These are phyloP conservation scores for Deuterostichococcus epilithicus DNA, from an alignment of 139 green algal genomes.

Conservation along the genomic window DNA sequence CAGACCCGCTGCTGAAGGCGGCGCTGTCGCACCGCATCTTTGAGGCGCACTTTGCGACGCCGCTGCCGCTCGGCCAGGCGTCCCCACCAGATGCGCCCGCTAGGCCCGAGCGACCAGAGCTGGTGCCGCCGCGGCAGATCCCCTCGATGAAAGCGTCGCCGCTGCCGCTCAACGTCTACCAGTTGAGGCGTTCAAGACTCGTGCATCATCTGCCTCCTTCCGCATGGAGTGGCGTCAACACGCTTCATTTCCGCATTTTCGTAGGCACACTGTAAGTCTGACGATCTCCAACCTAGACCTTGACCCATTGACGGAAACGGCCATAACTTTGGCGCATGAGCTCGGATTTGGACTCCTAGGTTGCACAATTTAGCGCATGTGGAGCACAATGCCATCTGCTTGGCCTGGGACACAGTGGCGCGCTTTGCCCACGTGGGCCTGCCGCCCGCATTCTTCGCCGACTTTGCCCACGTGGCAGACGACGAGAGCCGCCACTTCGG, in stretches of 20 bases:
- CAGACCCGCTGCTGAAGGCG: conserved; percentile 54
- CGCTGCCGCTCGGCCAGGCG: conserved; percentile 35
- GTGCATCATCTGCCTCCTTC: neutral
- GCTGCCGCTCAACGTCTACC: conserved; percentile 52
- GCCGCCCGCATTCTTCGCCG: conserved; percentile 58
- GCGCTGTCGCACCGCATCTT: conserved; percentile 53
- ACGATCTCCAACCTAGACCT: no score
- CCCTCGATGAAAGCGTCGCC: conserved; percentile 27
- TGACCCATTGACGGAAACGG: no score
- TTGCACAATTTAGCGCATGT: conserved; percentile 78
- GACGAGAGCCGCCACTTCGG: conserved; percentile 75
- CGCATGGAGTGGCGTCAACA: neutral
- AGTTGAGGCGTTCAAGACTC: conserved; percentile 2
- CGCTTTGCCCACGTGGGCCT: conserved; percentile 50
- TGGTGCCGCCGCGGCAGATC: conserved; percentile 39
- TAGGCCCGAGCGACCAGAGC: conserved; percentile 42
- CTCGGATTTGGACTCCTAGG: conserved; percentile 8
- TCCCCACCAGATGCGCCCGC: conserved; percentile 31
- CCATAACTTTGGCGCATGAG: no score
- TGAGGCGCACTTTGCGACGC: conserved; percentile 34
- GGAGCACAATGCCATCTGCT: conserved; percentile 84
- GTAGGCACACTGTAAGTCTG: no score
- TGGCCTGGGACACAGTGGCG: conserved; percentile 82
- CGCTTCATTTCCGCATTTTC: no score
- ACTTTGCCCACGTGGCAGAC: conserved; percentile 81